phyloP scores from a whole-genome alignment of 768 basidiomycete species.

The Lyophyllum semitale region DNA sequence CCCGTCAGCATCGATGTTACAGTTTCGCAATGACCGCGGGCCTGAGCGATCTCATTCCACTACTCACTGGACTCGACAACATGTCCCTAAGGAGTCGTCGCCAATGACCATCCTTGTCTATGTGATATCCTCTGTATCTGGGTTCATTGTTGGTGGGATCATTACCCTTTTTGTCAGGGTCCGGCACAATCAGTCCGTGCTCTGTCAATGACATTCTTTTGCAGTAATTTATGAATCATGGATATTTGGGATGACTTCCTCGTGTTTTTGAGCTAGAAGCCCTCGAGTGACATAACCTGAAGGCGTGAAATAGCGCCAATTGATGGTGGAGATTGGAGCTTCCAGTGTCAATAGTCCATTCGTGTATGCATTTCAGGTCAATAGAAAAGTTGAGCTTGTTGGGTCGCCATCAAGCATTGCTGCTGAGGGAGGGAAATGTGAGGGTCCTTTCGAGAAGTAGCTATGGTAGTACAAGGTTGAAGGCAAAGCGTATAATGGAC shows the following conservation, averaged over 20 bases:
- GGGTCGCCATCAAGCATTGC: no score
- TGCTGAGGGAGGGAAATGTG: no score
- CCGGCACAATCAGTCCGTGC: neutral
- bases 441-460: no score
- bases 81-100: neutral
- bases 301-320: no score
- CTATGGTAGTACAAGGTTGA: neutral
- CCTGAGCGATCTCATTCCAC: constrained; percentile 27
- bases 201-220: neutral
- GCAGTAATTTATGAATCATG: no score
- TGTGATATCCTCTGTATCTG: constrained; percentile 12
- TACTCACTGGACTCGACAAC: constrained; percentile 5
- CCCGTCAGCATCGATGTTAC: constrained; percentile 29
- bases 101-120: constrained; percentile 3
- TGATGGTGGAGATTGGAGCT: no score
- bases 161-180: constrained; percentile 8
- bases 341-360: no score
- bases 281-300: no score
- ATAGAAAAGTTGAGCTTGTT: no score
- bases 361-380: no score
- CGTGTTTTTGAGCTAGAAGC: no score
- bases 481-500: neutral
- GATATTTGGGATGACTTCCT: no score
- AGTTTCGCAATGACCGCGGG: constrained; percentile 45
- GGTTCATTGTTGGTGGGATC: constrained; percentile 9